These are phyloP conservation scores for Vitis hybrid DNA, from an alignment of 177 flowering plant genomes.

Conservation along the genomic window DNA sequence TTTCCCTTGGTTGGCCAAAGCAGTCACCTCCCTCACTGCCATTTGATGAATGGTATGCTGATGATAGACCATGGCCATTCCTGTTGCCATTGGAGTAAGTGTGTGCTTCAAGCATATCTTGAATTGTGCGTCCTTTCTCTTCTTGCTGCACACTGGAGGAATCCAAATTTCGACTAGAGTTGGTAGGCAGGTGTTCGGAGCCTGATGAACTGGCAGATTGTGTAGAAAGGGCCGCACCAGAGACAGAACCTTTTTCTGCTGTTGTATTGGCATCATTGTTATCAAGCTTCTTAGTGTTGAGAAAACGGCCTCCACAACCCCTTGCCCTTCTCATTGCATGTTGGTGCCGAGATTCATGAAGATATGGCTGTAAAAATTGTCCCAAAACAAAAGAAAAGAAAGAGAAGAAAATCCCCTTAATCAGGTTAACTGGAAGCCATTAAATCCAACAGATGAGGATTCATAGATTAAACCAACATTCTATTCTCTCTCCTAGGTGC, in stretches of 20 bases:
- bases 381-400: neutral
- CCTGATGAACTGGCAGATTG: slow-evolving; percentile 1
- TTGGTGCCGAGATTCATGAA: slow-evolving; percentile 49
- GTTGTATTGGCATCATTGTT: neutral
- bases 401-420: too few relatives aligned
- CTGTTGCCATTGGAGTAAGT: slow-evolving; percentile 7
- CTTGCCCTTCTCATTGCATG: slow-evolving; percentile 59
- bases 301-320: slow-evolving; percentile 54
- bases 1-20: slow-evolving; percentile 19
- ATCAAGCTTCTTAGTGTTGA: slow-evolving; percentile 33
- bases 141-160: slow-evolving; percentile 10
- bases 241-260: slow-evolving; percentile 10
- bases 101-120: slow-evolving; percentile 3
- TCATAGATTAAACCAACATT: too few relatives aligned
- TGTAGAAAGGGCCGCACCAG: slow-evolving; percentile 8
- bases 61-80: slow-evolving; percentile 12
- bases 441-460: too few relatives aligned
- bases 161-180: slow-evolving; percentile 6
- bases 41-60: slow-evolving; percentile 15
- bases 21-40: slow-evolving; percentile 1
- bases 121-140: slow-evolving; percentile 5
- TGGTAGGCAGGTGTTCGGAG: neutral
- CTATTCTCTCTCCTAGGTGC: too few relatives aligned
- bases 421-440: too few relatives aligned
- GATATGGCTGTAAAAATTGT: slow-evolving; percentile 38